Percentiles rank a stretch among this genome's conserved stretches.
Conservation (phyloP, 2,329 filamentous ascomycete genomes). For the Dothideomycetidae sp. region DNA sequence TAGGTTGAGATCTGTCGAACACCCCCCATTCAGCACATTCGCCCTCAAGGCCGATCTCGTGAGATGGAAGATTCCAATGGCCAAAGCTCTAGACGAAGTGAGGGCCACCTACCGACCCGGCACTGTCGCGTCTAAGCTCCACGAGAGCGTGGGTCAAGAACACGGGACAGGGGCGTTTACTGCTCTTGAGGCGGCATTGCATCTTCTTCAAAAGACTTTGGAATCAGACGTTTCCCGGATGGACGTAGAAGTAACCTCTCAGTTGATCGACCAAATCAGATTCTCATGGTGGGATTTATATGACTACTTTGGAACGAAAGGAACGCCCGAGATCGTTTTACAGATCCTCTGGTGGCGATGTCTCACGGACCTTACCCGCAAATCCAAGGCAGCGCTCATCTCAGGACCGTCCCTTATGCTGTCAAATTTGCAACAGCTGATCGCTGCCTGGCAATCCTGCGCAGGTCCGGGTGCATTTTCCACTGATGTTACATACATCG, state of each 20-base stretch:
- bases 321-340: not conserved
- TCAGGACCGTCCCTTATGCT: too few species aligned
- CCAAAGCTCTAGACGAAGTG: not conserved
- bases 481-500: constrained; percentile 9
- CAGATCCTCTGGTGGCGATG: not conserved
- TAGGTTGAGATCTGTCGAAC: too few species aligned
- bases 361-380: too few species aligned
- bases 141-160: not conserved
- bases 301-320: not conserved
- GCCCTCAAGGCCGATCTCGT: not conserved
- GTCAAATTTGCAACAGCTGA: not conserved
- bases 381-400: too few species aligned
- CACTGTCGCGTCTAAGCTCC: not conserved
- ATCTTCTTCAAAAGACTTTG: too few species aligned
- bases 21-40: too few species aligned
- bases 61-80: not conserved
- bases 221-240: too few species aligned
- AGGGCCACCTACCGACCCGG: not conserved
- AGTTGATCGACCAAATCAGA: not conserved
- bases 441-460: too few species aligned
- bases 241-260: too few species aligned
- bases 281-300: not conserved
- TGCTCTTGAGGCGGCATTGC: too few species aligned
- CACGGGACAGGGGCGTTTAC: not conserved
- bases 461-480: not conserved